A percentile compares a stretch with the other conserved stretches of the same genome.
Conservation (phyloP, 2,329 filamentous ascomycete species). For the Xylaria sp. region DNA sequence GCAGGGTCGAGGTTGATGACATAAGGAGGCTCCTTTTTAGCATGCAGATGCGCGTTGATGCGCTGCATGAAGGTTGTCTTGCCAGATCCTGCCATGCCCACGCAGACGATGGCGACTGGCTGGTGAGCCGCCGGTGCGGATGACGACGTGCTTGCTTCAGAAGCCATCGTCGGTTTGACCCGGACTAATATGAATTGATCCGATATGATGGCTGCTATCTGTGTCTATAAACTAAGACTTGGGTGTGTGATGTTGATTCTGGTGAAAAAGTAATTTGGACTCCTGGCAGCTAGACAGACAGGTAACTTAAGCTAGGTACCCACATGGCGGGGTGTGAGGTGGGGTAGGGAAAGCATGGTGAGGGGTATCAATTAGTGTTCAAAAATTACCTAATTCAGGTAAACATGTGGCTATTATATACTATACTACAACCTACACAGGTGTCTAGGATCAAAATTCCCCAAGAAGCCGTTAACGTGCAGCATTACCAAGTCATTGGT, state of each 20-base stretch:
- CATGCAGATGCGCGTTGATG: slow-evolving; percentile 92
- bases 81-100: slow-evolving; percentile 97
- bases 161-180: slow-evolving; percentile 29
- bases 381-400: too few relatives aligned
- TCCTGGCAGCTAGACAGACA: background rate
- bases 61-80: slow-evolving; percentile 99
- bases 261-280: slow-evolving; percentile 25
- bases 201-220: background rate
- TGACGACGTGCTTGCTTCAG: slow-evolving; percentile 35
- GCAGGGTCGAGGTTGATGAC: slow-evolving; percentile 97
- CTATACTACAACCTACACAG: too few relatives aligned
- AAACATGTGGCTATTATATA: background rate
- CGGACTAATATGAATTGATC: background rate
- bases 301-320: background rate
- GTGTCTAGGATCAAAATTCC: too few relatives aligned
- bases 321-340: slow-evolving; percentile 28
- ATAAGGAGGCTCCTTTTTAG: slow-evolving; percentile 83
- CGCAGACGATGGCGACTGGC: slow-evolving; percentile 78
- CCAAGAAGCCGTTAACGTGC: too few relatives aligned
- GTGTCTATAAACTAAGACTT: background rate
- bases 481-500: too few relatives aligned
- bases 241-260: background rate
- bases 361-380: too few relatives aligned
- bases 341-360: too few relatives aligned
- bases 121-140: slow-evolving; percentile 25